Percentiles rank a stretch among this genome's conserved stretches.
Evolutionary conservation across 2,329 filamentous ascomycete genomes (phyloP).

Genomic region (Neofusicoccum kwambonambiense): DNA sequence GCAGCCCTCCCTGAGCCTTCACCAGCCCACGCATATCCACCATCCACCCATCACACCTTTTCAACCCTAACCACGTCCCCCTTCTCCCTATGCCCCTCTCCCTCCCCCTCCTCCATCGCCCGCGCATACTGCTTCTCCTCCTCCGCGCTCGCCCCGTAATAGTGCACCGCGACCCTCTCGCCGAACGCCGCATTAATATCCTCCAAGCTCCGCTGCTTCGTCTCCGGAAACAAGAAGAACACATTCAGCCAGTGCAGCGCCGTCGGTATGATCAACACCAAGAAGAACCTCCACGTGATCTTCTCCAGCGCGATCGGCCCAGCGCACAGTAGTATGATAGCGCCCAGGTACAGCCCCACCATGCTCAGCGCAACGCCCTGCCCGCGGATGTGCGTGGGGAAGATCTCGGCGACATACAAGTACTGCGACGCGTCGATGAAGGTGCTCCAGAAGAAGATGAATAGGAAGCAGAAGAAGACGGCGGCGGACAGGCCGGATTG

Average conservation of each 20-base stretch:
- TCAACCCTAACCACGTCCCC: background rate
- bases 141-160: conserved; percentile 27
- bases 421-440: conserved; percentile 28
- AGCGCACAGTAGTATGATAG: conserved; percentile 32
- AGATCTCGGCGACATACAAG: conserved; percentile 28
- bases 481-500: conserved; percentile 24
- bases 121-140: conserved; percentile 27
- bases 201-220: conserved; percentile 36
- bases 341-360: conserved; percentile 27
- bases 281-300: conserved; percentile 42
- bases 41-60: background rate
- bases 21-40: background rate
- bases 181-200: conserved; percentile 39
- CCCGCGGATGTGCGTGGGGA: conserved; percentile 26
- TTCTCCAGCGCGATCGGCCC: conserved; percentile 37
- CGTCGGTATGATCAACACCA: conserved; percentile 35
- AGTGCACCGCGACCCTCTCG: conserved; percentile 30
- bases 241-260: conserved; percentile 30
- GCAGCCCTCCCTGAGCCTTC: too few relatives aligned
- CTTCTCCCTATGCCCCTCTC: background rate
- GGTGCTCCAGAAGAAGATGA: conserved; percentile 28
- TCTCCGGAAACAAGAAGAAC: conserved; percentile 39
- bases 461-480: conserved; percentile 28
- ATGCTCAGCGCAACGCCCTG: conserved; percentile 24
- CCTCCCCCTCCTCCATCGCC: conserved; percentile 5